Percentiles rank a stretch among this genome's conserved stretches.
These are phyloP conservation scores for Hyaloscypha variabilis DNA, from an alignment of 495 filamentous ascomycete species.

Conservation along the genomic window DNA sequence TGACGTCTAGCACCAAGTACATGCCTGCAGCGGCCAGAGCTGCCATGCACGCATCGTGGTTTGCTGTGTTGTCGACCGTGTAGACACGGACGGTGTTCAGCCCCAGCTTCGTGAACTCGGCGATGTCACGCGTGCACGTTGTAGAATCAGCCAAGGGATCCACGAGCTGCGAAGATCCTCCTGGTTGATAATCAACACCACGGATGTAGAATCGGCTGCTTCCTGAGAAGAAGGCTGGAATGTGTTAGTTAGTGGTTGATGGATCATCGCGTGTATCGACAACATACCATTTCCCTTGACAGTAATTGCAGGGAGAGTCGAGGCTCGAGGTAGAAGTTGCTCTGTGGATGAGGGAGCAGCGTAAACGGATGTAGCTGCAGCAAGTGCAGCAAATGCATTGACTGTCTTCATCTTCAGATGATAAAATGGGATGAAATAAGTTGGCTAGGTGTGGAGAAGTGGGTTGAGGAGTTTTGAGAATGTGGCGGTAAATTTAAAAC, in stretches of 20 bases:
- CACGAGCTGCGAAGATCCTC: slow-evolving; percentile 73
- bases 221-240: slow-evolving; percentile 77
- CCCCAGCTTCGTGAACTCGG: slow-evolving; percentile 80
- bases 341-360: slow-evolving; percentile 60
- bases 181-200: slow-evolving; percentile 94
- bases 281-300: slow-evolving; percentile 53
- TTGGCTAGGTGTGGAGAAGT: slow-evolving; percentile 19
- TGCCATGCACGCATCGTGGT: slow-evolving; percentile 86
- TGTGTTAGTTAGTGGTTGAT: slow-evolving; percentile 30
- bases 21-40: slow-evolving; percentile 82
- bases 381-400: slow-evolving; percentile 52
- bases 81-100: slow-evolving; percentile 94
- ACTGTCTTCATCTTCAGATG: slow-evolving; percentile 57
- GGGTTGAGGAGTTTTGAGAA: slow-evolving; percentile 17
- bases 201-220: slow-evolving; percentile 87
- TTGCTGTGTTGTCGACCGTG: slow-evolving; percentile 83
- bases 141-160: slow-evolving; percentile 79
- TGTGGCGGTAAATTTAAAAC: slow-evolving; percentile 32
- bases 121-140: slow-evolving; percentile 81
- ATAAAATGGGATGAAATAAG: slow-evolving; percentile 27
- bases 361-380: slow-evolving; percentile 50
- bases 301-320: slow-evolving; percentile 51
- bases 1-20: slow-evolving; percentile 84
- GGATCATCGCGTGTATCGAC: slow-evolving; percentile 32
- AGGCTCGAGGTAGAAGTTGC: slow-evolving; percentile 32